These are phyloP conservation scores for Setaria italica DNA, from an alignment of 202 grass and related monocot genomes.

Conservation along the genomic window DNA sequence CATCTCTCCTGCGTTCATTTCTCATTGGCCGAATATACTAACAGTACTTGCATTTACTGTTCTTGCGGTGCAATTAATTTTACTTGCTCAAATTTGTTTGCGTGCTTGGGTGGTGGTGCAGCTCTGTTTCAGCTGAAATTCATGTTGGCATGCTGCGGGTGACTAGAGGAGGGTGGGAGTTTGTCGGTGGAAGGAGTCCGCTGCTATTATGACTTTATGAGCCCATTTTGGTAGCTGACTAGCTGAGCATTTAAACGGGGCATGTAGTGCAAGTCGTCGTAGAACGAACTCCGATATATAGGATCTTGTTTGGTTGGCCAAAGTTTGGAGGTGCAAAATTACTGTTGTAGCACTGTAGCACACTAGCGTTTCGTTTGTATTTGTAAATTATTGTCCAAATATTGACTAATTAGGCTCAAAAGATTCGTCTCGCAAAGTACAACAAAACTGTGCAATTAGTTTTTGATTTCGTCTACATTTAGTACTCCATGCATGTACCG, in stretches of 20 bases:
- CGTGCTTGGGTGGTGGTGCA: not conserved
- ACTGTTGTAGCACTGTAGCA: no score
- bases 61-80: not conserved
- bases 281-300: not conserved
- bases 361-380: no score
- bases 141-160: not conserved
- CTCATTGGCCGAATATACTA: not conserved
- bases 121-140: constrained; percentile 2
- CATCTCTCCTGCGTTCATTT: not conserved
- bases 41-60: not conserved
- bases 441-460: no score
- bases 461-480: no score
- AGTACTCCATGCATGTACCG: no score
- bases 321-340: no score
- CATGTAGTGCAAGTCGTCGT: not conserved
- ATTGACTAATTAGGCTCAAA: no score
- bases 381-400: no score
- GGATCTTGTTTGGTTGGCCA: no score
- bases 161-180: not conserved
- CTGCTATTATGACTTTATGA: constrained; percentile 20
- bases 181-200: not conserved
- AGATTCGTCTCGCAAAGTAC: no score
- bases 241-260: constrained; percentile 27
- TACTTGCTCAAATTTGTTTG: not conserved
- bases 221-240: constrained; percentile 44